phyloP scores from a whole-genome alignment of 2,329 filamentous ascomycete species.

The Fusarium sp. region DNA sequence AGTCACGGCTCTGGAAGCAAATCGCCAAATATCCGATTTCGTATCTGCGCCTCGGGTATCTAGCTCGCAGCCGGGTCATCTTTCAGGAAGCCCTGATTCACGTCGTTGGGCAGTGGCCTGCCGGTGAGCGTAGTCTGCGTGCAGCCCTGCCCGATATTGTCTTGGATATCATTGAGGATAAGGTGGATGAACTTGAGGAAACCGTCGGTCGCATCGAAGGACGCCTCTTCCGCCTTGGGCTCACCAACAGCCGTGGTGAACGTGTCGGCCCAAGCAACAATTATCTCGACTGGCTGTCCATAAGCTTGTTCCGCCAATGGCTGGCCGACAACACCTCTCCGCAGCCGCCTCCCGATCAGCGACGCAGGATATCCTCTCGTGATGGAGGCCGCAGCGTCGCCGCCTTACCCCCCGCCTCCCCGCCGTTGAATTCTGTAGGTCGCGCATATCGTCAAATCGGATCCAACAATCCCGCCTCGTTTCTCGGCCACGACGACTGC shows the following conservation, averaged over 20 bases:
- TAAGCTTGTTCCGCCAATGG: constrained; percentile 92
- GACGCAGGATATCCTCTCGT: constrained; percentile 45
- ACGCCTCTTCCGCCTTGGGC: constrained; percentile 81
- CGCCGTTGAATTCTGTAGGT: constrained; percentile 70
- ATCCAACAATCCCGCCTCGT: constrained; percentile 66
- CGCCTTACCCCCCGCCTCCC: constrained; percentile 53
- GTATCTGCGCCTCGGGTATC: constrained; percentile 89
- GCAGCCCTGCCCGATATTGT: constrained; percentile 78
- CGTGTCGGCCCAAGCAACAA: constrained; percentile 81
- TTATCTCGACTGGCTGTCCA: constrained; percentile 89
- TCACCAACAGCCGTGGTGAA: constrained; percentile 84
- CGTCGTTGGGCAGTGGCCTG: constrained; percentile 93
- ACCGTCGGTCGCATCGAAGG: constrained; percentile 82
- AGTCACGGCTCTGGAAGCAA: constrained; percentile 91
- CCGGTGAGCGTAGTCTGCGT: constrained; percentile 80
- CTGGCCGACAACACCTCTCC: constrained; percentile 89
- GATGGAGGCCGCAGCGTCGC: constrained; percentile 47
- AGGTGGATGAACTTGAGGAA: constrained; percentile 91
- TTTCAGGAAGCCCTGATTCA: constrained; percentile 91
- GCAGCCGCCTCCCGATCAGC: constrained; percentile 51
- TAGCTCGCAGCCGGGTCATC: constrained; percentile 84
- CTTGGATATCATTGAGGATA: constrained; percentile 92
- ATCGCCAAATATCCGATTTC: constrained; percentile 95
- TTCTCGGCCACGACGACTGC: constrained; percentile 86
- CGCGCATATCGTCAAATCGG: constrained; percentile 83